Percentiles rank a stretch among this genome's conserved stretches.
Evolutionary conservation across 331 rosid species (phyloP).

Genomic region (Malus hybrid): DNA sequence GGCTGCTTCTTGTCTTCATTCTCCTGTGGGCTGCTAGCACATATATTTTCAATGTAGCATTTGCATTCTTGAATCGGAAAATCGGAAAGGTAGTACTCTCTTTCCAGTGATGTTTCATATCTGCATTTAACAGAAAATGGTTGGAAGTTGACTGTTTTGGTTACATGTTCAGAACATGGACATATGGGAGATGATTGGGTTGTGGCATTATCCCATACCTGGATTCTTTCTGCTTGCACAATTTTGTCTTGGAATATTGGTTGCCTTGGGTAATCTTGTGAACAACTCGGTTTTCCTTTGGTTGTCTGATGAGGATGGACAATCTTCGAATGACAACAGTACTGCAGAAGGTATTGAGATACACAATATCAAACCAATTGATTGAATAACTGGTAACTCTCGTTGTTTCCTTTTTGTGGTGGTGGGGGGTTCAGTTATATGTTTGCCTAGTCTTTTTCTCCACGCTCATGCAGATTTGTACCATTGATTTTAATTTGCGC

Average conservation of each 20-base stretch:
- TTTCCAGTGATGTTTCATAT: constrained; percentile 7
- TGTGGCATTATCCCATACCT: constrained; percentile 95
- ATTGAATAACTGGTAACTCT: background rate
- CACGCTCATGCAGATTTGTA: background rate
- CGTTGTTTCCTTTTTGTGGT: no score
- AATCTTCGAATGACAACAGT: constrained; percentile 42
- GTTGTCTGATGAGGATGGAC: constrained; percentile 65
- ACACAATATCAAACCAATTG: background rate
- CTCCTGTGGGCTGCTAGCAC: constrained; percentile 99
- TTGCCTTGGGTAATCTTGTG: constrained; percentile 97
- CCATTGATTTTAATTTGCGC: background rate
- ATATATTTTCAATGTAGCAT: constrained; percentile 89
- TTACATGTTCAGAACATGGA: constrained; percentile 71
- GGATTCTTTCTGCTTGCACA: constrained; percentile 95
- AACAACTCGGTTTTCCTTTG: constrained; percentile 87
- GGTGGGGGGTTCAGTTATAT: background rate
- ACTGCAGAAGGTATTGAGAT: constrained; percentile 46
- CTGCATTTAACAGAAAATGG: constrained; percentile 5
- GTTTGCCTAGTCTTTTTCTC: background rate
- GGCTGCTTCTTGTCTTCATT: constrained; percentile 97
- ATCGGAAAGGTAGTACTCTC: constrained; percentile 70
- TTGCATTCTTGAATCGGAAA: constrained; percentile 67
- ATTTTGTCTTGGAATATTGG: constrained; percentile 89
- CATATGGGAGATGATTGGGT: constrained; percentile 97
- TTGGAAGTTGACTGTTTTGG: constrained; percentile 12